phyloP scores from a whole-genome alignment of 1,284 basidiomycete species.

The Spongispora temasekensis region DNA sequence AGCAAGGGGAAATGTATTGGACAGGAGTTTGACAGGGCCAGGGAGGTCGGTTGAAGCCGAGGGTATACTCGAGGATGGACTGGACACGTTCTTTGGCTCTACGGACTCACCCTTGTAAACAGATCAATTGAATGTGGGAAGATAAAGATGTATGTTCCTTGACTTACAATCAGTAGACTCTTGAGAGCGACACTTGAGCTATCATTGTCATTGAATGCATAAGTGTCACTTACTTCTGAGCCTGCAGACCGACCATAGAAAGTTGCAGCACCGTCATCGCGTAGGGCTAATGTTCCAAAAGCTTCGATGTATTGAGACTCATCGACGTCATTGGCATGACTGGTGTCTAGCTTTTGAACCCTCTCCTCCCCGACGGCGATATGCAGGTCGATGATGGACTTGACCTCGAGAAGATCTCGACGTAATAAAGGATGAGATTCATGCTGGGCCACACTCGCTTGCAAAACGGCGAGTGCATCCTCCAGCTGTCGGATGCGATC shows the following conservation, averaged over 20 bases:
- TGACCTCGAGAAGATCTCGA: conserved; percentile 66
- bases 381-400: conserved; percentile 66
- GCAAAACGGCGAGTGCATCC: conserved; percentile 64
- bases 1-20: conserved; percentile 56
- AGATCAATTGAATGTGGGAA: neutral
- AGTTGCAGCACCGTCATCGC: conserved; percentile 62
- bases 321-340: conserved; percentile 40
- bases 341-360: conserved; percentile 10
- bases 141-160: neutral
- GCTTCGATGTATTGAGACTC: conserved; percentile 56
- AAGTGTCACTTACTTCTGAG: conserved; percentile 49
- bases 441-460: conserved; percentile 45
- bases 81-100: conserved; percentile 1
- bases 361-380: conserved; percentile 46
- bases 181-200: conserved; percentile 16
- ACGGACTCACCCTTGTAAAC: conserved; percentile 27
- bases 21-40: conserved; percentile 43
- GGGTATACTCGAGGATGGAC: neutral
- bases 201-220: neutral
- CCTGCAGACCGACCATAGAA: conserved; percentile 68
- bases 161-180: conserved; percentile 55
- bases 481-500: conserved; percentile 77
- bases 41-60: conserved; percentile 23
- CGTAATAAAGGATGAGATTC: conserved; percentile 64
- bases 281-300: conserved; percentile 63